Conservation (phyloP, 257 asterid genomes). For the Apocynum venetum region DNA sequence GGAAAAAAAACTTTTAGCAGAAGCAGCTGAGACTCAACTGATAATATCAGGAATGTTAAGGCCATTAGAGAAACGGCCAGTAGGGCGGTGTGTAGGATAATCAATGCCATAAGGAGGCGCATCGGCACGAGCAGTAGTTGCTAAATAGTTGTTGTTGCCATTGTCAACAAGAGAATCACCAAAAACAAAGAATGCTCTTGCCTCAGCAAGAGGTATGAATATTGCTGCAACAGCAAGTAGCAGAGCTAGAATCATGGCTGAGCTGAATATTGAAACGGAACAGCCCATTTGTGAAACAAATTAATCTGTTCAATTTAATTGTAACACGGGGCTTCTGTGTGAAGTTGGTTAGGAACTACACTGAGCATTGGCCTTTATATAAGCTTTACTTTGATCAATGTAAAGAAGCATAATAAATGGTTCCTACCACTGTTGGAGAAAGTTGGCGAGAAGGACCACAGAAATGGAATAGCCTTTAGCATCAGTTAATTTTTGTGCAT, state of each 20-base stretch:
- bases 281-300: slow-evolving; percentile 29
- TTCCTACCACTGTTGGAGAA: slow-evolving; percentile 11
- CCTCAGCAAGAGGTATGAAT: slow-evolving; percentile 30
- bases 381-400: background rate
- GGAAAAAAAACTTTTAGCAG: background rate
- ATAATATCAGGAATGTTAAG: slow-evolving; percentile 78
- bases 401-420: slow-evolving; percentile 14
- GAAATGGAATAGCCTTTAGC: background rate
- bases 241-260: slow-evolving; percentile 23
- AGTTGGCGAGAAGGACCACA: slow-evolving; percentile 13
- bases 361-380: slow-evolving; percentile 2
- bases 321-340: background rate
- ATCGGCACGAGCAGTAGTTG: slow-evolving; percentile 78
- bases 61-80: slow-evolving; percentile 93
- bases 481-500: background rate
- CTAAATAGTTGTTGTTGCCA: slow-evolving; percentile 78
- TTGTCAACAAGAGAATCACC: slow-evolving; percentile 88
- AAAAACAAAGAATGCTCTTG: slow-evolving; percentile 75
- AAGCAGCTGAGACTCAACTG: slow-evolving; percentile 27
- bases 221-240: slow-evolving; percentile 29
- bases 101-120: slow-evolving; percentile 87
- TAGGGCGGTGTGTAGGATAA: slow-evolving; percentile 64
- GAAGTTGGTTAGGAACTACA: background rate
- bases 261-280: slow-evolving; percentile 17
- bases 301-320: too few species aligned